Percentiles rank a stretch among this genome's conserved stretches.
phyloP scores from a whole-genome alignment of 257 asterid genomes.

The Craterostigma plantagineum region DNA sequence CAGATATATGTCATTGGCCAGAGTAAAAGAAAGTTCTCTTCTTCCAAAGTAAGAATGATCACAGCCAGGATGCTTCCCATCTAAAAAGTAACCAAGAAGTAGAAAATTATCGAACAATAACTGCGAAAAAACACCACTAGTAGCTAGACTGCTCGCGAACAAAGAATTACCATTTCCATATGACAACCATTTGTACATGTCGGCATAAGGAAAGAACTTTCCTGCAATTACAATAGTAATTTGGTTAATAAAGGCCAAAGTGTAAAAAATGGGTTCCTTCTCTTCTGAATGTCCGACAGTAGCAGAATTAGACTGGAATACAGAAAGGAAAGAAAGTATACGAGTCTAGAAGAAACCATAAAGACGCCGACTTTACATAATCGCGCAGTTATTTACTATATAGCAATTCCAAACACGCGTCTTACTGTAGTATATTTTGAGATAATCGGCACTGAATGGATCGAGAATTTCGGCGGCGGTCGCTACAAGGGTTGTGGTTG shows the following conservation, averaged over 20 bases:
- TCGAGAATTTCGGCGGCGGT: slow-evolving; percentile 24
- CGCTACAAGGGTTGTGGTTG: too few relatives aligned
- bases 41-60: slow-evolving; percentile 74
- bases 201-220: slow-evolving; percentile 61
- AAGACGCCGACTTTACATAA: neutral
- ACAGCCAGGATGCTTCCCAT: slow-evolving; percentile 97
- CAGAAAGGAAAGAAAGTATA: neutral
- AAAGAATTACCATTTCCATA: slow-evolving; percentile 63
- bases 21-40: slow-evolving; percentile 78
- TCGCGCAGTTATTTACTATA: neutral
- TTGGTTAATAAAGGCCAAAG: neutral
- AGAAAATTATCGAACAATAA: slow-evolving; percentile 3
- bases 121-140: neutral
- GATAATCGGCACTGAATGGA: slow-evolving; percentile 49
- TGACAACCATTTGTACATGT: slow-evolving; percentile 75
- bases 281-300: too few relatives aligned
- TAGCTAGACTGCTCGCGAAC: neutral
- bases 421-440: slow-evolving; percentile 58
- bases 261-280: too few relatives aligned
- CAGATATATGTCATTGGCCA: slow-evolving; percentile 62
- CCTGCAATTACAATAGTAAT: slow-evolving; percentile 24
- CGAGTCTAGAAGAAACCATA: neutral
- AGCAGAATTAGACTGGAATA: neutral
- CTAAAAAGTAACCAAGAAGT: slow-evolving; percentile 21
- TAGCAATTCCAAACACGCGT: neutral